Evolutionary conservation across 371 early-diverging fungal species (phyloP).

Genomic region (Mucor plumbeus): DNA sequence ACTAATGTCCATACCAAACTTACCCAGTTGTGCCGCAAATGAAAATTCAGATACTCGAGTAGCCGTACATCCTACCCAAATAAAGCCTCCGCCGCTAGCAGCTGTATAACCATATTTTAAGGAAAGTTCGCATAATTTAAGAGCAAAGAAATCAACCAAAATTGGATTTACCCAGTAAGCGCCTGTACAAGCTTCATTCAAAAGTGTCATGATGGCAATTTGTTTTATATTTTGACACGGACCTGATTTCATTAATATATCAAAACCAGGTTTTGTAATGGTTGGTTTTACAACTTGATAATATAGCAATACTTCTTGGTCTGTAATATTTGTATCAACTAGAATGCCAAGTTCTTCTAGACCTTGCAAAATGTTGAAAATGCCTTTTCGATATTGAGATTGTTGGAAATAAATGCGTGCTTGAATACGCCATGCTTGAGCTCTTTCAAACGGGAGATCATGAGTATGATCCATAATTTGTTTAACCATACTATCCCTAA

Average conservation of each 20-base stretch:
- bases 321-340: conserved; percentile 20
- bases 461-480: conserved; percentile 38
- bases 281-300: conserved; percentile 30
- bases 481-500: conserved; percentile 19
- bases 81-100: conserved; percentile 48
- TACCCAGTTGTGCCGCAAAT: conserved; percentile 44
- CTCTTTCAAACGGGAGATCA: conserved; percentile 37
- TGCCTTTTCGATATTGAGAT: conserved; percentile 39
- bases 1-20: conserved; percentile 39
- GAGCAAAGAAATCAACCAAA: conserved; percentile 40
- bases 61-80: conserved; percentile 46
- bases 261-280: conserved; percentile 28
- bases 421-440: conserved; percentile 42
- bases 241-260: conserved; percentile 19
- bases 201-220: conserved; percentile 38
- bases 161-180: conserved; percentile 47
- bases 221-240: conserved; percentile 32
- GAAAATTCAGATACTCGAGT: conserved; percentile 35
- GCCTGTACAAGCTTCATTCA: conserved; percentile 48
- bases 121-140: conserved; percentile 46
- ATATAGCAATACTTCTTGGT: conserved; percentile 16
- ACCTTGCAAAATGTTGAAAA: conserved; percentile 39
- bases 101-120: conserved; percentile 37
- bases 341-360: conserved; percentile 34
- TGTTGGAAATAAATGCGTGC: conserved; percentile 43